A percentile compares a stretch with the other conserved stretches of the same genome.
phyloP scores from a whole-genome alignment of 495 filamentous ascomycete species.

The Aspergillus asperescens region DNA sequence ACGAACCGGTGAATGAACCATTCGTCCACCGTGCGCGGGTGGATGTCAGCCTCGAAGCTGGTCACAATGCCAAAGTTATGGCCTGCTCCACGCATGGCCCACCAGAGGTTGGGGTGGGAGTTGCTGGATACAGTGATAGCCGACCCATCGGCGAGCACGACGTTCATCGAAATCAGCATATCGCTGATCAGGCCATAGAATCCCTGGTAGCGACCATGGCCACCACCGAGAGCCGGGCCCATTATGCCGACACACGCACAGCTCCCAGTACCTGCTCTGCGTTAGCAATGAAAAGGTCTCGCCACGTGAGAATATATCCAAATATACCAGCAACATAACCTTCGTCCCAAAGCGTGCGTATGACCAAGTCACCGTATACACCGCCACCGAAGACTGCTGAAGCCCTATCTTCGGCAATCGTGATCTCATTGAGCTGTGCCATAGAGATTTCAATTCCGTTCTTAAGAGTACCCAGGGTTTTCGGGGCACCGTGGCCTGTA shows the following conservation, averaged over 20 bases:
- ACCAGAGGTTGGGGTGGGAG: constrained; percentile 5
- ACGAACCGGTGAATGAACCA: constrained; percentile 11
- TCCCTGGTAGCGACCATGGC: constrained; percentile 9
- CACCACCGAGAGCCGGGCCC: constrained; percentile 9
- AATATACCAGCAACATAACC: constrained; percentile 3
- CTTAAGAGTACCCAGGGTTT: background rate
- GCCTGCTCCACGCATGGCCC: constrained; percentile 15
- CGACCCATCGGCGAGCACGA: constrained; percentile 10
- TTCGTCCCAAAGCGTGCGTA: constrained; percentile 3
- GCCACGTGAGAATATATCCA: background rate
- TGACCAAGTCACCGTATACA: background rate
- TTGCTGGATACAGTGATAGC: background rate
- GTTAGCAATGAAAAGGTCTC: background rate
- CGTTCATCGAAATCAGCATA: constrained; percentile 3
- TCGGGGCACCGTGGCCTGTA: background rate
- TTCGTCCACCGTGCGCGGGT: background rate
- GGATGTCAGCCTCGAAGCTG: constrained; percentile 9
- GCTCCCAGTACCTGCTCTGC: background rate
- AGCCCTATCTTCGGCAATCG: background rate
- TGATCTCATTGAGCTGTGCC: background rate
- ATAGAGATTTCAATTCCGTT: constrained; percentile 7
- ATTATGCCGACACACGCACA: constrained; percentile 10
- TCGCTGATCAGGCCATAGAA: constrained; percentile 10
- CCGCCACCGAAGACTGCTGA: constrained; percentile 6
- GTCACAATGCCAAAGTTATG: constrained; percentile 18